phyloP scores from a whole-genome alignment of 176 grass and related monocot genomes.

The Avena eriantha region DNA sequence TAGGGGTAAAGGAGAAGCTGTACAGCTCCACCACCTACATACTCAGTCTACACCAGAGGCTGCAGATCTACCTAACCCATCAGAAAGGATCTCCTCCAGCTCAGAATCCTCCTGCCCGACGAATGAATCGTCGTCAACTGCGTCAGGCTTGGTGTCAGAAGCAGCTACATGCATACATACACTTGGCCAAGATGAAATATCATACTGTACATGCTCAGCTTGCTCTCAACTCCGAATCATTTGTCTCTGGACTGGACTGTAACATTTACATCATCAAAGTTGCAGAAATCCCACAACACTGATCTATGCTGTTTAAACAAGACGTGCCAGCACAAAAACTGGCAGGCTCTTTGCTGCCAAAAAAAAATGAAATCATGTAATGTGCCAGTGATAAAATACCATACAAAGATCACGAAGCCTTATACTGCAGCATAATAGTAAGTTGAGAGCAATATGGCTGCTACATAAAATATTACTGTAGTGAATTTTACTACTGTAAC shows the following conservation, averaged over 20 bases:
- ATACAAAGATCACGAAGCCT: not conserved
- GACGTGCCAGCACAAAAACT: not conserved
- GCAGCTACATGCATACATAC: too few relatives aligned
- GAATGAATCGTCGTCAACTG: conserved; percentile 35
- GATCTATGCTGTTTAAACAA: not conserved
- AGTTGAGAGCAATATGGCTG: not conserved
- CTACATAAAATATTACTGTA: not conserved
- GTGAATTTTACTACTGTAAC: not conserved
- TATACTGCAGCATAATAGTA: not conserved
- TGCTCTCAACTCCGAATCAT: too few relatives aligned
- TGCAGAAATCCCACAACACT: too few relatives aligned
- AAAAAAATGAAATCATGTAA: not conserved
- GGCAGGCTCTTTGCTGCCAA: not conserved
- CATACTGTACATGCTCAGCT: too few relatives aligned
- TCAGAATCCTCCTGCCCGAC: conserved; percentile 51
- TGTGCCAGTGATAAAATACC: not conserved
- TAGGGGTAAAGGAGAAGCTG: conserved; percentile 1
- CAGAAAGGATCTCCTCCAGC: conserved; percentile 65
- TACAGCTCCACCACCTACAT: conserved; percentile 32
- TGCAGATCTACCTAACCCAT: conserved; percentile 37
- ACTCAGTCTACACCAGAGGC: conserved; percentile 45
- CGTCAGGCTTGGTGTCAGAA: conserved; percentile 18
- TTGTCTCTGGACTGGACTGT: too few relatives aligned
- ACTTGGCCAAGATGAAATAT: too few relatives aligned
- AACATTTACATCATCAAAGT: too few relatives aligned